Evolutionary conservation across 306 rosid species (phyloP), one percentile per base, ranked within the genome.

Genomic region (Adenanthera pavonina): DNA sequence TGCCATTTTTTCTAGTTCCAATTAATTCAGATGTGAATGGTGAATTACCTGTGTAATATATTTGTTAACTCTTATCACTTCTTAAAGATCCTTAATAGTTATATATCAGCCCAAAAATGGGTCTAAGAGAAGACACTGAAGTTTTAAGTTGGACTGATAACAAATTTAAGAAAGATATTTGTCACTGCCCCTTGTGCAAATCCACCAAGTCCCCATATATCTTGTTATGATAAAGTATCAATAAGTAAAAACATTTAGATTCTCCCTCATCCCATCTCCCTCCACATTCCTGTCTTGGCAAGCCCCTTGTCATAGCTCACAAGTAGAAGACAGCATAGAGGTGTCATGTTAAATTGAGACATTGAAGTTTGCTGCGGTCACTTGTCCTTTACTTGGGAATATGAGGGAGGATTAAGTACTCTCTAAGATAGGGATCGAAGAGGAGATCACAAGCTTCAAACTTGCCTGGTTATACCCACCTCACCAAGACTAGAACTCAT

Each of bases 331-430:
- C 38, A 33, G 76, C 74, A 25, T 78, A n/a, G 62, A 69, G 56
- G 64, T 74, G 81, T 72, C 67, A 34, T 76, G 74, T 65, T 79
- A 47, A 52, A 72, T 77, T 59, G 71, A 59, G 38, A 43, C 56
- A 41, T 60, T 52, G 79, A 44, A 16, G 76, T 49, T 80, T 59
- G 41, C 16, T 54, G 65, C 59, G 60, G 74, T 69, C 59, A 48
- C 33, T 38, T 16, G 15, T 34, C 73, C 57, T 82, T 65, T 10
- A 16, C 68, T 68, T 51, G 17, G 75, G n/a, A 10, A 47, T 69
- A 15, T 75, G 43, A 60, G 40, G 77, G 69, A 70, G 64, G 82
- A 71, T 25, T 4, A 68, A 40, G 3, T 5, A 40, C 33, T 67
- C 49, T 38, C 49, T 38, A 67, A 43, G 53, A 43, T 41, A 68